phyloP scores from a whole-genome alignment of 2,329 filamentous ascomycete genomes.

The Xylariales sp. region DNA sequence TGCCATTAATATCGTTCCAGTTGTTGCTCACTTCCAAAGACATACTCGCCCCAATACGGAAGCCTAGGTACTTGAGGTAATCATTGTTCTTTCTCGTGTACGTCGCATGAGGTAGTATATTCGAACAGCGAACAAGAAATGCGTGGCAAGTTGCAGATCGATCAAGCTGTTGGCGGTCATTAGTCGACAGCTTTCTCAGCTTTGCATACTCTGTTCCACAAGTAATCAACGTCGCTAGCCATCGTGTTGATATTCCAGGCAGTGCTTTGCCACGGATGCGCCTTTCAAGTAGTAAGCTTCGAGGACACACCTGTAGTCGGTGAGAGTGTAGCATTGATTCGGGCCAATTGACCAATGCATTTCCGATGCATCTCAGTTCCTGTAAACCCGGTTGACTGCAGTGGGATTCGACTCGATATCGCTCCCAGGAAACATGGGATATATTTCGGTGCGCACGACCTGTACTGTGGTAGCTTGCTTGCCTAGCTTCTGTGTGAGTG shows the following conservation, averaged over 20 bases:
- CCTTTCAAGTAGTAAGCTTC: not conserved
- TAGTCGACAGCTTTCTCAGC: not conserved
- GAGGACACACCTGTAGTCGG: not conserved
- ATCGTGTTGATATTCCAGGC: not conserved
- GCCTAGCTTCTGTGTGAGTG: slow-evolving; percentile 3
- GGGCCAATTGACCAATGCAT: slow-evolving; percentile 4
- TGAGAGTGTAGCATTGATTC: not conserved
- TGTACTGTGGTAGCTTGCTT: not conserved
- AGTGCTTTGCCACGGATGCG: slow-evolving; percentile 2
- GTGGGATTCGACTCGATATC: not conserved
- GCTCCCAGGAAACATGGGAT: not conserved
- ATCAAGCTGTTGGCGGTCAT: not conserved
- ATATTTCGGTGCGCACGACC: not conserved
- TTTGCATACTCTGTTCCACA: slow-evolving; percentile 3
- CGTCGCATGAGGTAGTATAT: too few species aligned
- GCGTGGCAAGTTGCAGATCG: not conserved
- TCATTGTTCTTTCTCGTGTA: too few species aligned
- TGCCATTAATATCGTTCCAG: too few species aligned
- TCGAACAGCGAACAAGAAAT: not conserved
- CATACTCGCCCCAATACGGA: too few species aligned
- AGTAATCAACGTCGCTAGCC: not conserved
- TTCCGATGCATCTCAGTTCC: not conserved
- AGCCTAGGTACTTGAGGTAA: too few species aligned
- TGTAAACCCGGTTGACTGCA: slow-evolving; percentile 1
- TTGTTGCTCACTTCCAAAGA: too few species aligned